Evolutionary conservation across 2,329 filamentous ascomycete genomes (phyloP), one percentile per base, ranked within the genome.

Genomic region (Ophiostoma triangulosporum): DNA sequence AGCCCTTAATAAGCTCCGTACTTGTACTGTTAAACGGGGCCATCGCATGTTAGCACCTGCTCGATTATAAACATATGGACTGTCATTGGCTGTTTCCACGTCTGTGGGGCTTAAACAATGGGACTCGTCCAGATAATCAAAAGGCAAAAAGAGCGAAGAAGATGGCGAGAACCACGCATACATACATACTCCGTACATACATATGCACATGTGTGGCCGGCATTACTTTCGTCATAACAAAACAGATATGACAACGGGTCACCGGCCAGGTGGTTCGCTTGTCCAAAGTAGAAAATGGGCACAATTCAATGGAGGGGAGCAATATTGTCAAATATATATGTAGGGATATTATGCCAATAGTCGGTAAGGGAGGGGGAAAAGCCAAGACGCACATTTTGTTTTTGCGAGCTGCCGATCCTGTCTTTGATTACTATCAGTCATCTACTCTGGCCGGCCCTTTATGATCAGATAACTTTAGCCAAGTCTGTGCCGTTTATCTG

Each of bases 1-100:
- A 45, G 11, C 26, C 12, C 26, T 22, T 15, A 48, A 14, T 14
- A n/a, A 29, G n/a, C 45, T 24, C 26, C 45, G 22, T 48, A 26
- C 24, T 24, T 38, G 35, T 14, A 22, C 8, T 12, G 17, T 17
- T 15, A 43, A 43, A 43, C 38, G 38, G 38, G 38, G 38, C 38
- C 38, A 12, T 43, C 38, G 20, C 38, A 33, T 35, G 15, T 33
- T 12, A 31, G 17, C 33, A 40, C 14, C 26, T 17, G 26, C 11
- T 15, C 17, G 54, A 56, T 56, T 56, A 56, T 51, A 53, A 53
- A 53, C 48, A 26, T 40, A 15, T 24, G 32, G 14, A 22, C 17
- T 29, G 1, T 40, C 50, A 53, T 56, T 56, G 54, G 54, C 33
- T 14, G 6, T 29, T 14, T 45, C 36, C 20, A 6, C 32, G 24